Evolutionary conservation across 129 eudicot genomes (phyloP).

Genomic region (Flaveria robusta): DNA sequence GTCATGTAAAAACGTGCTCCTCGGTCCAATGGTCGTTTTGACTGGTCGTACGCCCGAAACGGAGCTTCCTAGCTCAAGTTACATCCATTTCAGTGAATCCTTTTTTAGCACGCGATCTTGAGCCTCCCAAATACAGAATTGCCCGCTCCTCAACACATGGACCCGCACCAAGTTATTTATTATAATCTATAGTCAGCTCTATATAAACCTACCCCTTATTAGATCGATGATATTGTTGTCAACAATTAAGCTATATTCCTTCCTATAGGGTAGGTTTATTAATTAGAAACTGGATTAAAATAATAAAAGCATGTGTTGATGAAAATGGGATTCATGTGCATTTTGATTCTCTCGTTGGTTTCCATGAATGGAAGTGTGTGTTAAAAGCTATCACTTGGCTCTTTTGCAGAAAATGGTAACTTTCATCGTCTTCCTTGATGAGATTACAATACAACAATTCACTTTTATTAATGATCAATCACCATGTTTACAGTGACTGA

Average conservation of each 20-base stretch:
- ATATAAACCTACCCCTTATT: background rate
- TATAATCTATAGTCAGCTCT: background rate
- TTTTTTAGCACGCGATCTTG: too few relatives aligned
- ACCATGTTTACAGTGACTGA: conserved; percentile 28
- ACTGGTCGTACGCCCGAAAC: too few relatives aligned
- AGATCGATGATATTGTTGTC: background rate
- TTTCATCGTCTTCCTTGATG: conserved; percentile 3
- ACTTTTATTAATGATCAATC: background rate
- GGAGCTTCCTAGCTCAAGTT: too few relatives aligned
- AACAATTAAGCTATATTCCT: conserved; percentile 1
- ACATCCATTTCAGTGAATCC: too few relatives aligned
- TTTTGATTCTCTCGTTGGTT: conserved; percentile 24
- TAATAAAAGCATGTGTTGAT: conserved; percentile 23
- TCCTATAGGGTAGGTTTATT: background rate
- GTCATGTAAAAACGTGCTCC: too few relatives aligned
- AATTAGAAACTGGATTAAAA: conserved; percentile 11
- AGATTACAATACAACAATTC: conserved; percentile 7
- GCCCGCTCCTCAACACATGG: too few relatives aligned
- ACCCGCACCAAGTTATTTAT: too few relatives aligned
- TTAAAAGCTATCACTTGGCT: conserved; percentile 26
- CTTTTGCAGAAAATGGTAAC: conserved; percentile 12
- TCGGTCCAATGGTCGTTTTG: too few relatives aligned
- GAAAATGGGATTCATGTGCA: conserved; percentile 36
- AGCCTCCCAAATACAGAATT: too few relatives aligned
- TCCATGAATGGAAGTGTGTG: conserved; percentile 28